A percentile compares a stretch with the other conserved stretches of the same genome.
These are phyloP conservation scores for Exophiala alcalophila DNA, from an alignment of 2,329 filamentous ascomycete species.

Conservation along the genomic window DNA sequence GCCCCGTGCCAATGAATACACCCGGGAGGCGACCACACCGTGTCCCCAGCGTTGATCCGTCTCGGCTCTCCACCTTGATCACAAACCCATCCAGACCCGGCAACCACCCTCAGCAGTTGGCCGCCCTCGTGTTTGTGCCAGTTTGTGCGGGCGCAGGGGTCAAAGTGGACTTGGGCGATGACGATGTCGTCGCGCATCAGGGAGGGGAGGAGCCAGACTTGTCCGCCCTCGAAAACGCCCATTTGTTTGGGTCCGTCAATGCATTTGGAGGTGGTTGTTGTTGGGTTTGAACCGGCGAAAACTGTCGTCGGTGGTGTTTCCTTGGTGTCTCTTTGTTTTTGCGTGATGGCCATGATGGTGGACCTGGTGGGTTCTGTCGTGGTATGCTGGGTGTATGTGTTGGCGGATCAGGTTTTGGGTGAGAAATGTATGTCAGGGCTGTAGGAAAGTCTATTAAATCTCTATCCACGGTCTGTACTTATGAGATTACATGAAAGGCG, in stretches of 20 bases:
- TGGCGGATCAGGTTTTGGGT: no score
- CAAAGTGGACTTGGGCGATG: constrained; percentile 41
- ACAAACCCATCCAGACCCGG: constrained; percentile 44
- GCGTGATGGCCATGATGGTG: neutral
- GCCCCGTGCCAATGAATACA: constrained; percentile 48
- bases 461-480: no score
- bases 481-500: no score
- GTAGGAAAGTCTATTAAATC: no score
- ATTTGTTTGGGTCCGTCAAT: neutral
- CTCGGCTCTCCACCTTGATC: constrained; percentile 39
- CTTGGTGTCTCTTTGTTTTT: neutral
- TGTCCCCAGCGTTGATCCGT: constrained; percentile 40
- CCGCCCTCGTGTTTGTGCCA: constrained; percentile 47
- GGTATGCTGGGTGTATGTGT: no score
- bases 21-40: constrained; percentile 41
- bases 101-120: constrained; percentile 42
- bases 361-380: neutral
- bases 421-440: no score
- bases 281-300: neutral
- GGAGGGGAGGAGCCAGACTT: constrained; percentile 34
- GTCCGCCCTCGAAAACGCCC: constrained; percentile 32
- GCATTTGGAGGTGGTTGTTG: neutral
- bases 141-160: constrained; percentile 43
- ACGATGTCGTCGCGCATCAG: constrained; percentile 33
- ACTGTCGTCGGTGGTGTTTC: neutral